Evolutionary conservation across 1,284 basidiomycete species (phyloP).

Genomic region (Fomitopsis pinicola): DNA sequence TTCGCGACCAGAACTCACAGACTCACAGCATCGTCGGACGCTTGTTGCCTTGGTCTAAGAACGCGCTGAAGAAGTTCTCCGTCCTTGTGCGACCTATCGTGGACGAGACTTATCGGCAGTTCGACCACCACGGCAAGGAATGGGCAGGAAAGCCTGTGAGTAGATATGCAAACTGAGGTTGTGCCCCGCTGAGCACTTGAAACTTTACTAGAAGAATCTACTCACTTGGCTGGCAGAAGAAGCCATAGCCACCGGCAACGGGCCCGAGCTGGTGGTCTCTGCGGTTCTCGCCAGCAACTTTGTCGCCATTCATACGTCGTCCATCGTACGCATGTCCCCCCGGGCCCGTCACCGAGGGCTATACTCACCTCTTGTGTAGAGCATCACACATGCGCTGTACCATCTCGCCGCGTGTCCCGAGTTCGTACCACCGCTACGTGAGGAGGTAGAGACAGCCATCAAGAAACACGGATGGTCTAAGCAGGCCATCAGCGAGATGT

Average conservation of each 20-base stretch:
- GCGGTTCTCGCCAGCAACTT: constrained; percentile 24
- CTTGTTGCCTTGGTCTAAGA: constrained; percentile 4
- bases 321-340: constrained; percentile 18
- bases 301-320: constrained; percentile 28
- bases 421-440: constrained; percentile 36
- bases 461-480: constrained; percentile 41
- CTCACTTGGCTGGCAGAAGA: constrained; percentile 16
- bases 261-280: constrained; percentile 10
- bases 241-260: constrained; percentile 3
- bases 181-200: background rate
- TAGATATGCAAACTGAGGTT: background rate
- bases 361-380: constrained; percentile 18
- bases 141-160: constrained; percentile 1
- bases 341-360: too few relatives aligned
- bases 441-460: constrained; percentile 37
- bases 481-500: constrained; percentile 37
- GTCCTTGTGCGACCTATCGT: constrained; percentile 1
- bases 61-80: background rate
- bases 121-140: constrained; percentile 1
- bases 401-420: constrained; percentile 37
- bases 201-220: constrained; percentile 4
- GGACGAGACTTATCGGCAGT: background rate
- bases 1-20: background rate
- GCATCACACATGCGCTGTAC: constrained; percentile 34
- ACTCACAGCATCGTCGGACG: background rate